Conservation (phyloP, 2,329 filamentous ascomycete species). For the Pseudogymnoascus sp. region DNA sequence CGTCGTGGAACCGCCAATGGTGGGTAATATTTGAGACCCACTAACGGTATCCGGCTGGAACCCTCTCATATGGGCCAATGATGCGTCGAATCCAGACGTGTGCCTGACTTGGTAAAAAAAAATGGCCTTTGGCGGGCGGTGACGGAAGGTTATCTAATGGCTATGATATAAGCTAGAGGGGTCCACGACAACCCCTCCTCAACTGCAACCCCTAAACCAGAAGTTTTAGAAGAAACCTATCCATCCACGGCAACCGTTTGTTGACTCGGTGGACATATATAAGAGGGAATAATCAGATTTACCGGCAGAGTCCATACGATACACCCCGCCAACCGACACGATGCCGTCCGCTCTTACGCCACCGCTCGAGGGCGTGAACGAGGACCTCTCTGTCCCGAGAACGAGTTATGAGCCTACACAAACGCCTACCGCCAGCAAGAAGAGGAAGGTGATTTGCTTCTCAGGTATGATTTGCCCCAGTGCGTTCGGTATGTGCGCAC, state of each 20-base stretch:
- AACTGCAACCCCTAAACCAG: background rate
- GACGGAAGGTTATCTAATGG: background rate
- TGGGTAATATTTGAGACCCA: background rate
- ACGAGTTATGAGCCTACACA: conserved; percentile 23
- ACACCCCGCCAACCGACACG: conserved; percentile 19
- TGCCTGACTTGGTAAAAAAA: conserved; percentile 5
- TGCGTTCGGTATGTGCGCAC: background rate
- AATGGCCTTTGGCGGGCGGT: background rate
- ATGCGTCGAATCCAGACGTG: background rate
- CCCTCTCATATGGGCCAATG: background rate
- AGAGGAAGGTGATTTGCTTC: conserved; percentile 51
- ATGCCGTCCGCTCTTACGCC: conserved; percentile 36
- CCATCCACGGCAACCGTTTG: background rate
- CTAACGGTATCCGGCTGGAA: conserved; percentile 4
- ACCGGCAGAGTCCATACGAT: background rate
- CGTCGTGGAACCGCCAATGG: background rate
- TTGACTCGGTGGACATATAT: background rate
- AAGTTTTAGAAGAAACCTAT: background rate
- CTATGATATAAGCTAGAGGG: background rate
- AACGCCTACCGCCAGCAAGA: conserved; percentile 32
- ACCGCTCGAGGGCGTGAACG: conserved; percentile 25
- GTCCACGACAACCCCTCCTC: background rate
- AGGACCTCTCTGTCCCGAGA: conserved; percentile 24
- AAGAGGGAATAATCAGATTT: background rate
- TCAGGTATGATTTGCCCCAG: conserved; percentile 36